These are phyloP conservation scores for Yamadazyma laniorum DNA, from an alignment of 805 yeast genomes.

Conservation along the genomic window DNA sequence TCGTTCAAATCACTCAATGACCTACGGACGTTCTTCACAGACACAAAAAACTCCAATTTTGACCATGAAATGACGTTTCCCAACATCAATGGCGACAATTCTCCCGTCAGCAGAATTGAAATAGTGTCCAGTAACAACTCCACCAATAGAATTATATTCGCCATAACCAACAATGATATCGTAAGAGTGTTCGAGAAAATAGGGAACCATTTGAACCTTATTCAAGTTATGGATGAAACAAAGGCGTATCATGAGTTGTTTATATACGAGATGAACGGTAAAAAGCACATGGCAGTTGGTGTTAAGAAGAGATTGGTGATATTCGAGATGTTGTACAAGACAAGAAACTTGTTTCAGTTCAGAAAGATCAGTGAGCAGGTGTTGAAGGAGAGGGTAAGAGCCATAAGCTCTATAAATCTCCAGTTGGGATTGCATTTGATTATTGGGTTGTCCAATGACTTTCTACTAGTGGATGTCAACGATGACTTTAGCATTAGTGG, in stretches of 20 bases:
- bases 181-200: constrained; percentile 28
- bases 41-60: constrained; percentile 13
- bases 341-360: constrained; percentile 31
- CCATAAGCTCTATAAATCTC: constrained; percentile 16
- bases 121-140: constrained; percentile 11
- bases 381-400: constrained; percentile 31
- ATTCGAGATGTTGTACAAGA: constrained; percentile 24
- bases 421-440: constrained; percentile 17
- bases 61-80: constrained; percentile 18
- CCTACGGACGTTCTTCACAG: constrained; percentile 16
- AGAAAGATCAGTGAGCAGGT: constrained; percentile 21
- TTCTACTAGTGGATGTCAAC: constrained; percentile 24
- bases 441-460: constrained; percentile 25
- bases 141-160: constrained; percentile 22
- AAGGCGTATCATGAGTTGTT: constrained; percentile 17
- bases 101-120: constrained; percentile 11
- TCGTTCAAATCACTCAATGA: constrained; percentile 26
- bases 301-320: constrained; percentile 30
- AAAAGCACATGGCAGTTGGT: constrained; percentile 26
- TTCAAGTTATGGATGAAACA: constrained; percentile 28
- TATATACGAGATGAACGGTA: constrained; percentile 18
- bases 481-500: constrained; percentile 4
- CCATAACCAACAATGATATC: constrained; percentile 23
- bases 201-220: constrained; percentile 33
- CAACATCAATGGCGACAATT: constrained; percentile 16